Evolutionary conservation across 495 filamentous ascomycete genomes (phyloP), one percentile per base, ranked within the genome.

Genomic region (Hapsidospora chrysogenum): DNA sequence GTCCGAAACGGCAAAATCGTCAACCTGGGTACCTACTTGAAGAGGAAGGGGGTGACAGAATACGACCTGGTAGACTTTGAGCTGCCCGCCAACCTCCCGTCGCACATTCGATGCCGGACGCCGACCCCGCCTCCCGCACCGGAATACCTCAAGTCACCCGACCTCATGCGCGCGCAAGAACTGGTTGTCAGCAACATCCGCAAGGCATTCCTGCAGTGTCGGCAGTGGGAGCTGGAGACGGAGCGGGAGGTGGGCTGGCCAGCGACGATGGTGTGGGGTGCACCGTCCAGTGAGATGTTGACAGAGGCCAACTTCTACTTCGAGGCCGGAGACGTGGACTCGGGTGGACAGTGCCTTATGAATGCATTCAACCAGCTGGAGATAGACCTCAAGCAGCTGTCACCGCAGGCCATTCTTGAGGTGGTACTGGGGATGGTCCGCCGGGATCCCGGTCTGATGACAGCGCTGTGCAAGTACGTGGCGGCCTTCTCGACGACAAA

Each of bases 51-150:
- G 15, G 49, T 57, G 21, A 51, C 53, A 4, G 47, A 52, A 17
- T 51, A 52, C 31, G 53, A 57, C 26, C 47, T 57, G 17, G 49
- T 52, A 1, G 51, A 57, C 27, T 48, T 52, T 19, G 51, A 50
- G 17, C 21, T 50, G 26, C 43, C 44, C 22, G 53, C 53, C 29
- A 42, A 35, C 5, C 53, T 54, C 8, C 52, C 52, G 14, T 42
- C 50, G 17, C 49, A 55, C 37, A 37, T 57, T 8, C 53, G 53
- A 10, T 52, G 49, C 28, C 39, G 53, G 14, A 57, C 53, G 16
- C 53, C 53, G 20, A 51, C 53, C 3, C 52, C 37, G 15, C 37
- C 37, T 21, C 37, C 37, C 4, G 36, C 28, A 8, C 31, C 31
- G 4, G 17, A 18, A 15, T 16, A 5, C 14, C 17, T 32, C 1